Conservation (phyloP, 352 stramenopile species). For the Pythium graminicola region DNA sequence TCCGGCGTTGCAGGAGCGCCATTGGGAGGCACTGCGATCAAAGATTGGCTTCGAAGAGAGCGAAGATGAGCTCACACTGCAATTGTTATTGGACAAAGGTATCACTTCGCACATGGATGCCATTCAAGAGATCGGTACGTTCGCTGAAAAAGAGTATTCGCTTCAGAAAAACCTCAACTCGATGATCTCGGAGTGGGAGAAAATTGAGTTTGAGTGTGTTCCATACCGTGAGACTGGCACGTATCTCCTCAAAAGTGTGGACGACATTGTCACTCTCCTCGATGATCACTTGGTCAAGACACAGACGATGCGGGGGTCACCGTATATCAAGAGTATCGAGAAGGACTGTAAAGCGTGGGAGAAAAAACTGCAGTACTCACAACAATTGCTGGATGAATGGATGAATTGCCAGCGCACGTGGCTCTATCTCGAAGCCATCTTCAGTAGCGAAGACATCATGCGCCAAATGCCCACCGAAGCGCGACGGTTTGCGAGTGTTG, state of each 20-base stretch:
- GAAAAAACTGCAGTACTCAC: slow-evolving; percentile 84
- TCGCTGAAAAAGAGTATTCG: slow-evolving; percentile 94
- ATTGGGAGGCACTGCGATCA: slow-evolving; percentile 89
- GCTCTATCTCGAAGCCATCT: slow-evolving; percentile 95
- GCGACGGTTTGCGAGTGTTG: slow-evolving; percentile 82
- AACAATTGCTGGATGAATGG: slow-evolving; percentile 93
- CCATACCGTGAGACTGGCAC: slow-evolving; percentile 92
- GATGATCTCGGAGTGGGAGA: slow-evolving; percentile 94
- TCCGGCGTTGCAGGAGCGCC: slow-evolving; percentile 87
- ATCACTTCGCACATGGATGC: slow-evolving; percentile 86
- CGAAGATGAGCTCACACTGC: slow-evolving; percentile 81
- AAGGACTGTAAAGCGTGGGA: slow-evolving; percentile 88
- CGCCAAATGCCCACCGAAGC: slow-evolving; percentile 92
- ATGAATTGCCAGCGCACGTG: slow-evolving; percentile 92
- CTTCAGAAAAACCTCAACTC: slow-evolving; percentile 90
- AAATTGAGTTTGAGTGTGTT: slow-evolving; percentile 90
- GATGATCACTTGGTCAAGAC: slow-evolving; percentile 95
- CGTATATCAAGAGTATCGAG: slow-evolving; percentile 93
- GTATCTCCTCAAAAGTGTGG: slow-evolving; percentile 77
- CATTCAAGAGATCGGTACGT: slow-evolving; percentile 86
- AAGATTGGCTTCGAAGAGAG: slow-evolving; percentile 85
- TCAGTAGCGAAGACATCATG: slow-evolving; percentile 94
- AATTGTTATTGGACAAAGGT: slow-evolving; percentile 71
- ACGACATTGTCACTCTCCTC: slow-evolving; percentile 90
- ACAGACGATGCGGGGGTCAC: slow-evolving; percentile 92